These are phyloP conservation scores for Metarhizium humberi DNA, from an alignment of 2,329 filamentous ascomycete species.

Conservation along the genomic window DNA sequence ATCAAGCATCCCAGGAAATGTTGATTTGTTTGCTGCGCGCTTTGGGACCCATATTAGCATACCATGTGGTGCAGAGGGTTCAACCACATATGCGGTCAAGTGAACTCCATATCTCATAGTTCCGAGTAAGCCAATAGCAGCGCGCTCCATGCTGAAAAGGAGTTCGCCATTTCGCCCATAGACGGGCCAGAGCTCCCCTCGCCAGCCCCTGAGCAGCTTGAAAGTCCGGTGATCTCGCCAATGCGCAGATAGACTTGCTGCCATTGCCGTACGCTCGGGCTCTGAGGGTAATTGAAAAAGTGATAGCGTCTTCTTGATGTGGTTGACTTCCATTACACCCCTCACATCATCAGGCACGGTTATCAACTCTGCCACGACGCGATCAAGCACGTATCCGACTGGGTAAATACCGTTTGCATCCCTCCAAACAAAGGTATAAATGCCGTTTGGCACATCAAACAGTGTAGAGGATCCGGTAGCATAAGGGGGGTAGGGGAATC, in stretches of 20 bases:
- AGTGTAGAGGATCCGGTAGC: slow-evolving; percentile 52
- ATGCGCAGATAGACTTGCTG: slow-evolving; percentile 48
- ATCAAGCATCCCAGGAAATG: slow-evolving; percentile 86
- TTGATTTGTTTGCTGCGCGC: slow-evolving; percentile 68
- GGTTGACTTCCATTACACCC: slow-evolving; percentile 53
- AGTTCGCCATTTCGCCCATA: slow-evolving; percentile 55
- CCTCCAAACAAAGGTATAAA: slow-evolving; percentile 59
- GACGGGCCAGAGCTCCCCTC: slow-evolving; percentile 71
- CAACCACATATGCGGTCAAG: slow-evolving; percentile 61
- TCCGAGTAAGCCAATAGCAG: slow-evolving; percentile 65
- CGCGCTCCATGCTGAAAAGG: slow-evolving; percentile 69
- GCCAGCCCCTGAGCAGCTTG: slow-evolving; percentile 66
- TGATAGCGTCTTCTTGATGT: slow-evolving; percentile 50
- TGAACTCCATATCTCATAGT: slow-evolving; percentile 73
- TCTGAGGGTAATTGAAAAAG: slow-evolving; percentile 52
- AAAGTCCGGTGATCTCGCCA: slow-evolving; percentile 68
- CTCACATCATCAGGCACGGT: slow-evolving; percentile 39
- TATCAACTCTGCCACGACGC: slow-evolving; percentile 39
- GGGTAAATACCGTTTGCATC: slow-evolving; percentile 53
- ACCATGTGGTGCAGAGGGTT: slow-evolving; percentile 33
- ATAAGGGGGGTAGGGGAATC: slow-evolving; percentile 68
- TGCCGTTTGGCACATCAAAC: slow-evolving; percentile 43
- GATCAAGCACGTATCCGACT: slow-evolving; percentile 51
- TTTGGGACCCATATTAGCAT: slow-evolving; percentile 79
- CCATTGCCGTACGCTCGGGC: slow-evolving; percentile 47